These are phyloP conservation scores for Nicotiana otophora DNA, from an alignment of 257 asterid species.

Conservation along the genomic window DNA sequence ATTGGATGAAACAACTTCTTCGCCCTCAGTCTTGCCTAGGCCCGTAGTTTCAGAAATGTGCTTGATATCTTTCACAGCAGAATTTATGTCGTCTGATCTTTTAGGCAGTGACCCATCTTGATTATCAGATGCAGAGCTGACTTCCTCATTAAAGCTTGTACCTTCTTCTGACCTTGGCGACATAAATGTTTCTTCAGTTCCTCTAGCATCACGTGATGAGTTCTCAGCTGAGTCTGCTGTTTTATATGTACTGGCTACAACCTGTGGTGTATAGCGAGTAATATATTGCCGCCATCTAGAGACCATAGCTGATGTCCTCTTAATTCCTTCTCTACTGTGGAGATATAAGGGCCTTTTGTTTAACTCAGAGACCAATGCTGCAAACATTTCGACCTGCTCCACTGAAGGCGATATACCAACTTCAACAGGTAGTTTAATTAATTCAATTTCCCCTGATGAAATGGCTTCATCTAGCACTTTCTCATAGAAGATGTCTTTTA, in stretches of 20 bases:
- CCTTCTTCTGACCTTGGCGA: slow-evolving; percentile 26
- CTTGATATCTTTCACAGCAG: slow-evolving; percentile 25
- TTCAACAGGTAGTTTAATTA: slow-evolving; percentile 78
- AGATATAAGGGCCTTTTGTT: slow-evolving; percentile 68
- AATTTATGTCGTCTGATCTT: slow-evolving; percentile 19
- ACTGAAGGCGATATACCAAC: slow-evolving; percentile 73
- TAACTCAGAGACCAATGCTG: slow-evolving; percentile 62
- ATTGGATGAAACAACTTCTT: slow-evolving; percentile 13
- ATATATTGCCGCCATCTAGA: slow-evolving; percentile 88
- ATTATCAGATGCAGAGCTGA: slow-evolving; percentile 9
- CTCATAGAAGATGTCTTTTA: slow-evolving; percentile 78
- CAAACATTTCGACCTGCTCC: slow-evolving; percentile 71
- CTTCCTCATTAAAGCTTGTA: slow-evolving; percentile 10
- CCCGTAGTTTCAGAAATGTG: slow-evolving; percentile 26
- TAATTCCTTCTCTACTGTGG: slow-evolving; percentile 89
- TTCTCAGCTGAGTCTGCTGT: slow-evolving; percentile 25
- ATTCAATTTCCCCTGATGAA: slow-evolving; percentile 51
- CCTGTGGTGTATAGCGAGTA: slow-evolving; percentile 38
- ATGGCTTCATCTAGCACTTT: slow-evolving; percentile 44
- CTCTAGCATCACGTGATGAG: slow-evolving; percentile 30
- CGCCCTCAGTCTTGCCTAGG: slow-evolving; percentile 20
- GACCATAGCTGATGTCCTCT: slow-evolving; percentile 77
- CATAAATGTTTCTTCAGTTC: slow-evolving; percentile 23
- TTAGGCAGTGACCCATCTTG: slow-evolving; percentile 25
- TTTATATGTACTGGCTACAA: slow-evolving; percentile 15